Conservation (phyloP, 2,329 filamentous ascomycete genomes). For the Reticulascus tulasneorum region DNA sequence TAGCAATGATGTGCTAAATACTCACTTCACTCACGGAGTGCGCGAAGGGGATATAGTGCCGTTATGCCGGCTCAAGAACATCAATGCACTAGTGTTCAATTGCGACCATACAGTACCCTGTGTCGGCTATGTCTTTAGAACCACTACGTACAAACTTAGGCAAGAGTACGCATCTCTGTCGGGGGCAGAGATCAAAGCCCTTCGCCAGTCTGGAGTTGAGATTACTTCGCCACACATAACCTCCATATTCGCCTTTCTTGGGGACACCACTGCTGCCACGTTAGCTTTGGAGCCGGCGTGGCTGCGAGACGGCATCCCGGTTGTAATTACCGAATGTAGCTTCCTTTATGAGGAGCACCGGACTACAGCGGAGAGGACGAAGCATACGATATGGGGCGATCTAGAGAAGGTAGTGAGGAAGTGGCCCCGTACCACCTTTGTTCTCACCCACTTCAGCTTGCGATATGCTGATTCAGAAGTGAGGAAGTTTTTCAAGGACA, state of each 20-base stretch:
- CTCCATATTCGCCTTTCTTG: constrained; percentile 44
- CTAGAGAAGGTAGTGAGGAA: constrained; percentile 38
- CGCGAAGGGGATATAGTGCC: constrained; percentile 29
- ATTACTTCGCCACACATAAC: constrained; percentile 34
- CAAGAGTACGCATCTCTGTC: constrained; percentile 30
- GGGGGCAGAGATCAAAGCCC: constrained; percentile 31
- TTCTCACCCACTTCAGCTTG: constrained; percentile 45
- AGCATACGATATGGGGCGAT: constrained; percentile 44
- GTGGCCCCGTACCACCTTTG: constrained; percentile 39
- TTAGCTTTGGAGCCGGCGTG: constrained; percentile 35
- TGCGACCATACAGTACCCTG: constrained; percentile 46
- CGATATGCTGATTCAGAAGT: constrained; percentile 36
- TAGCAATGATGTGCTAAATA: constrained; percentile 23
- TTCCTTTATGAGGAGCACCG: constrained; percentile 40
- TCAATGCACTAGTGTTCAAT: constrained; percentile 37
- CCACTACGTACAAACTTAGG: constrained; percentile 33
- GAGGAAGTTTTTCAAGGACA: constrained; percentile 33
- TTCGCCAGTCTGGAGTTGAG: constrained; percentile 31
- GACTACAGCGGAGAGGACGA: constrained; percentile 39
- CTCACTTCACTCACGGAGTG: constrained; percentile 36
- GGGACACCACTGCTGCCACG: constrained; percentile 39
- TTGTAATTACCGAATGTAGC: constrained; percentile 48
- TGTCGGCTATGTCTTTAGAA: constrained; percentile 42
- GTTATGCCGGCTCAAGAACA: constrained; percentile 28
- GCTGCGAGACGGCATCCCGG: constrained; percentile 33